These are phyloP conservation scores for Pythium angustatum DNA, from an alignment of 352 stramenopile species.

Conservation along the genomic window DNA sequence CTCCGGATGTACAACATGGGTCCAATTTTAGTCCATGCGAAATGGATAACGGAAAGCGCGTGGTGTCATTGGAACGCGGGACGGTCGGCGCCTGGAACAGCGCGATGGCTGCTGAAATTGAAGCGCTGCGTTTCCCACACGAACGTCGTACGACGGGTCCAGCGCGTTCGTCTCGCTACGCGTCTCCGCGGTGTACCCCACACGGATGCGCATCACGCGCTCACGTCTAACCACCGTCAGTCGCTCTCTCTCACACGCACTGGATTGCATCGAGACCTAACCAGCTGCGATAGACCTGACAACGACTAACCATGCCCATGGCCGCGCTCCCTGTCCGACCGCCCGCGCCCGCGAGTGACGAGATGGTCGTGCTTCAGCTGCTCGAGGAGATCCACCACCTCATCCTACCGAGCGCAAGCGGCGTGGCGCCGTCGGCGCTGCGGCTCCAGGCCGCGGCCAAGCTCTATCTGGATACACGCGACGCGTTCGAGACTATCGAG, in stretches of 20 bases:
- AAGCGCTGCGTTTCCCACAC: not conserved
- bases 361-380: conserved; percentile 67
- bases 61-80: conserved; percentile 1
- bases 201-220: not conserved
- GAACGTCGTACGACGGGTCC: too few relatives aligned
- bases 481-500: conserved; percentile 73
- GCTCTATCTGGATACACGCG: conserved; percentile 74
- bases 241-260: too few relatives aligned
- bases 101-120: not conserved
- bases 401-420: conserved; percentile 28
- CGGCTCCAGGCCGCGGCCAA: conserved; percentile 60
- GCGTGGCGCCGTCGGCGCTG: conserved; percentile 29
- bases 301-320: not conserved
- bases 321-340: not conserved
- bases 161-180: not conserved
- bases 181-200: not conserved
- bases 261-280: not conserved
- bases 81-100: not conserved
- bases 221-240: not conserved
- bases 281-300: not conserved
- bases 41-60: conserved; percentile 8
- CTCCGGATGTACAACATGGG: not conserved
- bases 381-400: conserved; percentile 71
- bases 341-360: conserved; percentile 29
- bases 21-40: conserved; percentile 5